Evolutionary conservation across 345 rosid genomes (phyloP).

Genomic region (Bruguiera gymnorhiza): DNA sequence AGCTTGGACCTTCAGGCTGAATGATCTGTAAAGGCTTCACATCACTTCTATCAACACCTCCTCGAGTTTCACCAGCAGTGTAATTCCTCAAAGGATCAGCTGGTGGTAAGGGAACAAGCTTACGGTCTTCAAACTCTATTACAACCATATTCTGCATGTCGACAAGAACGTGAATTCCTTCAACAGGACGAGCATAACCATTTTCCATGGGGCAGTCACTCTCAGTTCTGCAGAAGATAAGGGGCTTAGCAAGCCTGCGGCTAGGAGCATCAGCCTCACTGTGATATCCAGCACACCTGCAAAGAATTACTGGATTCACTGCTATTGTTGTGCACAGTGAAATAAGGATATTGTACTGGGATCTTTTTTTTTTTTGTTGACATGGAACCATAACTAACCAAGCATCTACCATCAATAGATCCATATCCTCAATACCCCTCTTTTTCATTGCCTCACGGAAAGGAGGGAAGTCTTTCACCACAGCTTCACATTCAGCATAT

Average conservation of each 20-base stretch:
- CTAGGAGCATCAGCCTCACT: slow-evolving; percentile 84
- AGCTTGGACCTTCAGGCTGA: slow-evolving; percentile 97
- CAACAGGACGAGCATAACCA: slow-evolving; percentile 98
- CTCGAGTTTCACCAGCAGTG: slow-evolving; percentile 84
- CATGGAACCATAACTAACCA: slow-evolving; percentile 19
- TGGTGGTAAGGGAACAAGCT: slow-evolving; percentile 85
- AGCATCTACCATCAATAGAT: slow-evolving; percentile 82
- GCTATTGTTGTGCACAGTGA: slow-evolving; percentile 7
- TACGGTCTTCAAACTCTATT: slow-evolving; percentile 84
- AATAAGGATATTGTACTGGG: background rate
- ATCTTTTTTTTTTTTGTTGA: background rate
- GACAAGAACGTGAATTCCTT: slow-evolving; percentile 77
- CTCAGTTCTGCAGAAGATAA: slow-evolving; percentile 89
- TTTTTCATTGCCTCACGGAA: slow-evolving; percentile 88
- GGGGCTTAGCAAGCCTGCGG: slow-evolving; percentile 90
- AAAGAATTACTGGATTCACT: background rate
- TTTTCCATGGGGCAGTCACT: slow-evolving; percentile 96
- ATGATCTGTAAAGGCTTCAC: slow-evolving; percentile 78
- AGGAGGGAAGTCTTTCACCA: slow-evolving; percentile 75
- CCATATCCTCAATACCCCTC: slow-evolving; percentile 96
- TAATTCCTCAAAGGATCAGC: slow-evolving; percentile 91
- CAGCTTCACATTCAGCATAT: slow-evolving; percentile 95
- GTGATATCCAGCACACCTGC: slow-evolving; percentile 85
- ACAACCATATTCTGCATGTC: slow-evolving; percentile 93
- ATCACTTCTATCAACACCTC: slow-evolving; percentile 96